Conservation (phyloP, 345 rosid species). For the Salix caprea region DNA sequence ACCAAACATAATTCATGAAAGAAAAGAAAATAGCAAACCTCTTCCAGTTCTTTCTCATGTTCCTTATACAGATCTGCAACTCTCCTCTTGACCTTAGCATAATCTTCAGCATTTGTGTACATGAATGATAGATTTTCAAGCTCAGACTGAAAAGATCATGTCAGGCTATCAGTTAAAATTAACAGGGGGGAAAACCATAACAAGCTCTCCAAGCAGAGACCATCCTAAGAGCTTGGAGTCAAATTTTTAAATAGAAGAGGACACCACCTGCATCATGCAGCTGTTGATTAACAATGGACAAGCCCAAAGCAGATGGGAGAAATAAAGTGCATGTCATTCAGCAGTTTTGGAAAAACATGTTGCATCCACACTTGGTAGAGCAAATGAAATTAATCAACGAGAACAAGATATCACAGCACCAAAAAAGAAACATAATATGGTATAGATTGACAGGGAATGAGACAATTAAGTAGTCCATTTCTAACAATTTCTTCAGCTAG, state of each 20-base stretch:
- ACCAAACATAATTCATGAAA: not conserved
- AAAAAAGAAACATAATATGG: not conserved
- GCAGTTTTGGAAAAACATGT: not conserved
- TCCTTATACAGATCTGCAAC: slow-evolving; percentile 79
- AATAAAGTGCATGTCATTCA: too few relatives aligned
- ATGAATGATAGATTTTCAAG: slow-evolving; percentile 93
- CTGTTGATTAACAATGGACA: not conserved
- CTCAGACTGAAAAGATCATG: slow-evolving; percentile 63
- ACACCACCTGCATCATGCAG: not conserved
- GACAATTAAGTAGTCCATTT: not conserved
- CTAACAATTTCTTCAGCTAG: not conserved
- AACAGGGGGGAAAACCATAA: not conserved
- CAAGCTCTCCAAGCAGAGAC: not conserved
- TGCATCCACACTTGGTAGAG: not conserved
- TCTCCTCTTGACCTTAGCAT: slow-evolving; percentile 70
- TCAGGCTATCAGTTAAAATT: not conserved
- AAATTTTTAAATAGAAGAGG: not conserved
- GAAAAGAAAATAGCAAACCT: slow-evolving; percentile 41
- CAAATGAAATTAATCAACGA: not conserved
- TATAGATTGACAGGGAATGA: not conserved
- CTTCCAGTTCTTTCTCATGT: slow-evolving; percentile 78
- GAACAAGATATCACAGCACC: not conserved
- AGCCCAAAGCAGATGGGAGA: too few relatives aligned
- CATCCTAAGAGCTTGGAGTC: not conserved
- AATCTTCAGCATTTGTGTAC: slow-evolving; percentile 93